Evolutionary conservation across 768 basidiomycete species (phyloP), one percentile per base, ranked within the genome.

Genomic region (Russula abietina): DNA sequence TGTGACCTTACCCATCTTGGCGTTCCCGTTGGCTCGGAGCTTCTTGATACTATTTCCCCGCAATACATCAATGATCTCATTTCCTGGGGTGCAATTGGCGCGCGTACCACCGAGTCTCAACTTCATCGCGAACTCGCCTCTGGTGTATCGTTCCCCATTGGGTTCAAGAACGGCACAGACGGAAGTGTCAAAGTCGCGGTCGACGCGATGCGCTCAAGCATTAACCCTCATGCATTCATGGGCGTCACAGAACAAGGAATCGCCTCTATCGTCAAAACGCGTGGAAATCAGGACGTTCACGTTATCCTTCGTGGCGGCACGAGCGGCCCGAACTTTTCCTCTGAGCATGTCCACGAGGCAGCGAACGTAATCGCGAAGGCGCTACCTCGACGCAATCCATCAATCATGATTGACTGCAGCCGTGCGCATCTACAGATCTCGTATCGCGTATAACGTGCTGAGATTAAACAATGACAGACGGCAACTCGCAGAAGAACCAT

Each of bases 141-240:
- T 4, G 96, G 95, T 71, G 88, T 91, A 28, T 97, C 95, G 56
- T 98, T 97, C 87, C 95, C 97, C 24, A 93, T 98, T 67, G 92
- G 93, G 10, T 99, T 99, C 86, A 99, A 99, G 76, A 99, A 99
- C 73, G 96, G 97, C 58, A 99, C 97, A 3, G 96, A 98, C 73
- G 97, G 97, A 59, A 86, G 85, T 48, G 69, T 98, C 54, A 77
- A 83, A 0, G 92, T 98, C 39, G 96, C 96, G 3, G 89, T 98
- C 60, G 97, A 99, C 74, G 97, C 96, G 17, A 98, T 98, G 95
- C 84, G 87, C 64, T 87, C 92, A 0, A 84, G 92, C 14, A 89
- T 87, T 3, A 89, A 93, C 72, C 91, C 94, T 4, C 96, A 98
- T 74, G 90, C 92, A 38, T 98, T 98, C 81, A 93, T 98, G 88